Conservation (phyloP, 2,329 filamentous ascomycete species). For the Colletotrichum salicis region DNA sequence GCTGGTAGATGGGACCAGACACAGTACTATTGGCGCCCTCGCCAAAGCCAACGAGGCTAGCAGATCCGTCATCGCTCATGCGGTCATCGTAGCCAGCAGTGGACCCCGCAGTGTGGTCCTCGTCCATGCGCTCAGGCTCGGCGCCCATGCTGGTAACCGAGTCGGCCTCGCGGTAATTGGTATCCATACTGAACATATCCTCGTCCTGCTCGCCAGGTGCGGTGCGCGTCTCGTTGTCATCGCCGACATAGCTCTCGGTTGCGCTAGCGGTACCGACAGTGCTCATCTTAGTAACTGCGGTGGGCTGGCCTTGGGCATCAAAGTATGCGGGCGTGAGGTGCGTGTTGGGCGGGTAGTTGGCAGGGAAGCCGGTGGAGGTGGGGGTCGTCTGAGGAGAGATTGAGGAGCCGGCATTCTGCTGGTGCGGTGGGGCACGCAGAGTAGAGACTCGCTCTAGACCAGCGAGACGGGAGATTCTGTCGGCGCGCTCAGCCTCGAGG, state of each 20-base stretch:
- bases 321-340: slow-evolving; percentile 78
- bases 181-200: slow-evolving; percentile 78
- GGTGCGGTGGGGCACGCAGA: slow-evolving; percentile 64
- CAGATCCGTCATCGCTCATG: slow-evolving; percentile 86
- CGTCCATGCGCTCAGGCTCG: slow-evolving; percentile 62
- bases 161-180: slow-evolving; percentile 67
- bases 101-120: slow-evolving; percentile 60
- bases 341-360: slow-evolving; percentile 46
- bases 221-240: slow-evolving; percentile 60
- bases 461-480: slow-evolving; percentile 93
- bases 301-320: slow-evolving; percentile 77
- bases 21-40: slow-evolving; percentile 90
- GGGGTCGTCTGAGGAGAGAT: slow-evolving; percentile 62
- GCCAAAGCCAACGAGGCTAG: slow-evolving; percentile 89
- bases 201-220: slow-evolving; percentile 68
- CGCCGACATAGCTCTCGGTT: slow-evolving; percentile 76
- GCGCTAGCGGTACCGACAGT: slow-evolving; percentile 93
- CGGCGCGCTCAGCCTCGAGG: slow-evolving; percentile 90
- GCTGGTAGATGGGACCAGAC: slow-evolving; percentile 78
- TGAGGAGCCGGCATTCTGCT: slow-evolving; percentile 46
- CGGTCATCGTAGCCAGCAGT: slow-evolving; percentile 71
- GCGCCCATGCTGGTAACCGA: slow-evolving; percentile 66
- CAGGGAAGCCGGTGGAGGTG: slow-evolving; percentile 58
- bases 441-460: slow-evolving; percentile 90
- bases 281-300: slow-evolving; percentile 78